Percentiles rank a stretch among this genome's conserved stretches.
Evolutionary conservation across 305 asterid genomes (phyloP).

Genomic region (Stenogyne calaminthoides): DNA sequence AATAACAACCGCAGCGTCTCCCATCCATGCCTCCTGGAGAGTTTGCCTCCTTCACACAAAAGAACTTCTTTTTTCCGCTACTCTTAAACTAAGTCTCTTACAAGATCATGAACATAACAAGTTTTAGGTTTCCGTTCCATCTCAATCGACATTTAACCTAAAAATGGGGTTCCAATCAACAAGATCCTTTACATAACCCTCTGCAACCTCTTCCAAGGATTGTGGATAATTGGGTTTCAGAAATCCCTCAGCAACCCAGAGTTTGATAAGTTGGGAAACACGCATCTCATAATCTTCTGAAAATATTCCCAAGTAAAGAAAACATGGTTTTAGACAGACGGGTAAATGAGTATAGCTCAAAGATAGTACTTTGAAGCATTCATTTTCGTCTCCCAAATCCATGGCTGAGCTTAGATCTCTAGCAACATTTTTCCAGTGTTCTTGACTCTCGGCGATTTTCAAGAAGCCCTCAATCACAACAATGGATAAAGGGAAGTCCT

Average conservation of each 20-base stretch:
- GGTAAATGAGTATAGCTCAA: conserved; percentile 7
- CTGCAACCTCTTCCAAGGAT: background rate
- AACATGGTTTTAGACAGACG: background rate
- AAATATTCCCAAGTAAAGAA: background rate
- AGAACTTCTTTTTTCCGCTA: background rate
- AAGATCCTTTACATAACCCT: conserved; percentile 6
- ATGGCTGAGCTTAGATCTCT: background rate
- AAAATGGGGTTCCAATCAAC: conserved; percentile 13
- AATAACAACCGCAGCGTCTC: background rate
- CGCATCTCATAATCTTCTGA: background rate
- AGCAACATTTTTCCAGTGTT: background rate
- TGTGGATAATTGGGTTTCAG: background rate
- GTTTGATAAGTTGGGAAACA: background rate
- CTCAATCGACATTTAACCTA: background rate
- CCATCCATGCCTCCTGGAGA: background rate
- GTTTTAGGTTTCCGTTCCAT: background rate
- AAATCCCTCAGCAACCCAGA: conserved; percentile 24
- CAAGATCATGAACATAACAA: conserved; percentile 3
- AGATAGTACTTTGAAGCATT: background rate
- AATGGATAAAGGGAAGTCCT: background rate
- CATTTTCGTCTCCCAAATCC: background rate
- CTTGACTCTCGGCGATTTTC: background rate
- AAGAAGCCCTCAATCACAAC: conserved; percentile 23
- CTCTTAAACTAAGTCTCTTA: conserved; percentile 4
- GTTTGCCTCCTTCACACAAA: background rate